Conservation (phyloP, 129 eudicot genomes). For the Scalesia atractyloides region DNA sequence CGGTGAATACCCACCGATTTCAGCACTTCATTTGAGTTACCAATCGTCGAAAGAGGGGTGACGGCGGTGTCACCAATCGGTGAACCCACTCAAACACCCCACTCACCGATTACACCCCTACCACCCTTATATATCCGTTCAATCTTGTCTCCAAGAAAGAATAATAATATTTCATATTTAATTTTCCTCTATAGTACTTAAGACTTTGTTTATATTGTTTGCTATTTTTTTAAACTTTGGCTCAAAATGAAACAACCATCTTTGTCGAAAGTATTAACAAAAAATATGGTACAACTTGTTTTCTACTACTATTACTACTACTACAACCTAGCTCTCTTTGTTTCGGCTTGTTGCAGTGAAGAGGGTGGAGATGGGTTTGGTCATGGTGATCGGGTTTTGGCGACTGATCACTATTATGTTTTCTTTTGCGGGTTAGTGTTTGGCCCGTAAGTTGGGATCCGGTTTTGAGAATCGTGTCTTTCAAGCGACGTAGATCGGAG, state of each 20-base stretch:
- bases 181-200: neutral
- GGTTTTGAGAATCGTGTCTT: constrained; percentile 47
- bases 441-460: constrained; percentile 18
- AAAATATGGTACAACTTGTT: neutral
- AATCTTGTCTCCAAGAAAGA: neutral
- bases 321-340: constrained; percentile 12
- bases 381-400: constrained; percentile 6
- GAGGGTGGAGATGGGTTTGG: neutral
- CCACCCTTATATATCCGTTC: no score
- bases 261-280: neutral
- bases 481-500: constrained; percentile 72
- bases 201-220: neutral
- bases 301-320: neutral
- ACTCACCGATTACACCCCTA: no score
- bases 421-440: constrained; percentile 6
- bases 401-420: constrained; percentile 19
- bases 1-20: no score
- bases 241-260: neutral
- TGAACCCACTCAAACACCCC: no score
- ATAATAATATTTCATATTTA: neutral
- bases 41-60: no score
- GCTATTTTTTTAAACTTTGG: neutral
- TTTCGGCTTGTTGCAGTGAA: neutral
- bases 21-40: no score
- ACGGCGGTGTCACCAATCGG: no score